Conservation (phyloP, 805 yeast genomes). For the Sugiyamaella marilandica region DNA sequence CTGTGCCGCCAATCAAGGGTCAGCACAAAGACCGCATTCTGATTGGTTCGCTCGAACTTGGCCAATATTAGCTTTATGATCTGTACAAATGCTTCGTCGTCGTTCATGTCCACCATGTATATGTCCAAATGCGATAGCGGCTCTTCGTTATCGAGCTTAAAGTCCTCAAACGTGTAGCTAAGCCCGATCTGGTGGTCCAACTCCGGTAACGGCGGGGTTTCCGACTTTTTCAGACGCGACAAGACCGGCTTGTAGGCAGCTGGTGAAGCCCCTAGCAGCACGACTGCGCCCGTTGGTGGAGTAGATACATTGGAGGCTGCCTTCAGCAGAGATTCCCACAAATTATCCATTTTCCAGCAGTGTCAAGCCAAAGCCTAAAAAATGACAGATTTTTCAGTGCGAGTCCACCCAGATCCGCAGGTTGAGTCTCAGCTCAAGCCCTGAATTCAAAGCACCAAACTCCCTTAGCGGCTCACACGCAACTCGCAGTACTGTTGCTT, state of each 20-base stretch:
- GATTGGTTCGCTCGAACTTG: constrained; percentile 7
- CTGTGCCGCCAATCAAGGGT: constrained; percentile 17
- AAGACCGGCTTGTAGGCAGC: background rate
- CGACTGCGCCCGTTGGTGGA: background rate
- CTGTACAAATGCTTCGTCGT: background rate
- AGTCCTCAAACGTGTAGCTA: constrained; percentile 28
- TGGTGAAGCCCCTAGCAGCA: background rate
- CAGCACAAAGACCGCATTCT: constrained; percentile 9
- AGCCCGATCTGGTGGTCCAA: constrained; percentile 22
- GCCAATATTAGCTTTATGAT: constrained; percentile 18
- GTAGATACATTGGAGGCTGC: constrained; percentile 1
- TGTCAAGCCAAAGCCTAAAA: too few species aligned
- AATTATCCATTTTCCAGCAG: background rate
- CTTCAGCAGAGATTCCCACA: constrained; percentile 1
- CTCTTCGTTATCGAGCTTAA: constrained; percentile 25
- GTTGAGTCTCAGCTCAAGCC: too few species aligned
- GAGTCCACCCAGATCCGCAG: too few species aligned
- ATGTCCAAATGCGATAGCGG: constrained; percentile 20
- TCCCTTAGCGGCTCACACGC: too few species aligned
- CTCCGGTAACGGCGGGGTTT: background rate
- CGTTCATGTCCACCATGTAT: constrained; percentile 16
- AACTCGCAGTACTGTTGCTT: too few species aligned
- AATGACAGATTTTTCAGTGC: too few species aligned
- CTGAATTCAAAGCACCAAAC: too few species aligned
- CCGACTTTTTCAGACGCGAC: background rate